Evolutionary conservation across 768 basidiomycete species (phyloP).

Genomic region (Trametes coccinea): DNA sequence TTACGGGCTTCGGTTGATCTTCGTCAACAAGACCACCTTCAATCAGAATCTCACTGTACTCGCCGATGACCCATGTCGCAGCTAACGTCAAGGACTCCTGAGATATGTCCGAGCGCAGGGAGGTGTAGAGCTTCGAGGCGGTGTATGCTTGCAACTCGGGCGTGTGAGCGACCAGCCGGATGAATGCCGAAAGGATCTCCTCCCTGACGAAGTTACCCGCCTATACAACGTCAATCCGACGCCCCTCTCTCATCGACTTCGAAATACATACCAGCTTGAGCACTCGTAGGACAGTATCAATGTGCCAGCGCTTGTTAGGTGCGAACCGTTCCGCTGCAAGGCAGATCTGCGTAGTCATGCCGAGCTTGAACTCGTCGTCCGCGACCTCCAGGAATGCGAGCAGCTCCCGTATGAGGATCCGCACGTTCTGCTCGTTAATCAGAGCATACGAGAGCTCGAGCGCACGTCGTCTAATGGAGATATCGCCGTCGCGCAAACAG

Average conservation of each 20-base stretch:
- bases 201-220: slow-evolving; percentile 98
- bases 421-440: slow-evolving; percentile 93
- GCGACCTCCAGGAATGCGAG: slow-evolving; percentile 97
- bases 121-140: slow-evolving; percentile 84
- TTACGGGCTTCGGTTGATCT: slow-evolving; percentile 68
- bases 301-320: slow-evolving; percentile 98
- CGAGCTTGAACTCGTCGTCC: slow-evolving; percentile 97
- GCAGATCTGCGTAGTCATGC: slow-evolving; percentile 96
- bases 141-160: slow-evolving; percentile 97
- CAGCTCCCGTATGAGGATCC: slow-evolving; percentile 87
- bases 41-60: slow-evolving; percentile 89
- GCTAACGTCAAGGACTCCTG: slow-evolving; percentile 94
- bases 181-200: slow-evolving; percentile 92
- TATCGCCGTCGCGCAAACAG: slow-evolving; percentile 97
- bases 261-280: slow-evolving; percentile 73
- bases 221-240: slow-evolving; percentile 41
- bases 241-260: neutral
- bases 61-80: slow-evolving; percentile 94
- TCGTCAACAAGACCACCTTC: slow-evolving; percentile 83
- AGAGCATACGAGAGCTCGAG: slow-evolving; percentile 96
- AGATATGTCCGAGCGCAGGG: slow-evolving; percentile 88
- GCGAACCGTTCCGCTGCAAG: slow-evolving; percentile 95
- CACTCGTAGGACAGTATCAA: slow-evolving; percentile 92
- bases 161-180: slow-evolving; percentile 94
- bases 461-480: slow-evolving; percentile 95